These are phyloP conservation scores for Jamesozyma piceae DNA, from an alignment of 805 yeast species.

Conservation along the genomic window DNA sequence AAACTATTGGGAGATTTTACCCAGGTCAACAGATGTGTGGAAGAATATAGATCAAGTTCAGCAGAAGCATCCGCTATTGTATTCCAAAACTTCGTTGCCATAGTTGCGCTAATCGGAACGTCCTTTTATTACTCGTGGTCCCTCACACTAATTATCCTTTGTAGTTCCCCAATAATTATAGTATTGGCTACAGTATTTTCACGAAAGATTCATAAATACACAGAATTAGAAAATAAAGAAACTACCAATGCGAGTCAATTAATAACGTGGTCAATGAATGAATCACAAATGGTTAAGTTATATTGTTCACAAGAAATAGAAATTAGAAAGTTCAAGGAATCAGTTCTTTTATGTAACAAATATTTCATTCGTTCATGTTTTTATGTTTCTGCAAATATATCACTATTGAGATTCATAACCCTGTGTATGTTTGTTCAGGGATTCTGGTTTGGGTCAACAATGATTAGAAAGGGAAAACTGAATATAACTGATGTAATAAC, in stretches of 20 bases:
- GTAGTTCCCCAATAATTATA: constrained; percentile 61
- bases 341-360: constrained; percentile 26
- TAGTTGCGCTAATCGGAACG: constrained; percentile 46
- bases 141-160: constrained; percentile 66
- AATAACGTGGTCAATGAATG: constrained; percentile 60
- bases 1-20: constrained; percentile 55
- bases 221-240: constrained; percentile 47
- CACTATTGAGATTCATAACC: constrained; percentile 46
- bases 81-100: constrained; percentile 44
- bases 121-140: constrained; percentile 80
- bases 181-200: constrained; percentile 43
- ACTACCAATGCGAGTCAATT: constrained; percentile 50
- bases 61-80: constrained; percentile 58
- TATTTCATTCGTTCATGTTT: constrained; percentile 39
- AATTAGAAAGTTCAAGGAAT: constrained; percentile 31
- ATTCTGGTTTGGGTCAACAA: constrained; percentile 78
- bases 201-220: constrained; percentile 38
- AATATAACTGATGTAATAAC: constrained; percentile 62
- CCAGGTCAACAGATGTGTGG: constrained; percentile 62
- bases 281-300: constrained; percentile 51
- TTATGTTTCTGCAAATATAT: constrained; percentile 44
- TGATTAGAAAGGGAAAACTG: constrained; percentile 45
- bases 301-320: constrained; percentile 53
- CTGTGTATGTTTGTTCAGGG: constrained; percentile 81
- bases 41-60: constrained; percentile 58